Conservation (phyloP, 495 filamentous ascomycete genomes). For the Penicillium odoratum region DNA sequence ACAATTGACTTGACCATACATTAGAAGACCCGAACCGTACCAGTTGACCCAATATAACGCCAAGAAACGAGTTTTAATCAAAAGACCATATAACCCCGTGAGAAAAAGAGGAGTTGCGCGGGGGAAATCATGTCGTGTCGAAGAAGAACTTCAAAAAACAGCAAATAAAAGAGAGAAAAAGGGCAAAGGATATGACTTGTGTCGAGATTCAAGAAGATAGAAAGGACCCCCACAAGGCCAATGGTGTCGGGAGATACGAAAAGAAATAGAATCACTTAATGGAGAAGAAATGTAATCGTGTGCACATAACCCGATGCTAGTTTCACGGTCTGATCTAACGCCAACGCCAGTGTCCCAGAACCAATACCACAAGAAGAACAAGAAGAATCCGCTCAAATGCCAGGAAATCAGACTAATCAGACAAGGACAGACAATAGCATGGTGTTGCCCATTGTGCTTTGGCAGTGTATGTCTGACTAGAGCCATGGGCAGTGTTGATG, state of each 20-base stretch:
- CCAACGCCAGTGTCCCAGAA: constrained; percentile 22
- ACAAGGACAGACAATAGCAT: constrained; percentile 46
- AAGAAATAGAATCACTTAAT: constrained; percentile 25
- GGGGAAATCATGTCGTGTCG: constrained; percentile 18
- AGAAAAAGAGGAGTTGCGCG: constrained; percentile 9
- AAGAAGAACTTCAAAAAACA: constrained; percentile 2
- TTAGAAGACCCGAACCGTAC: constrained; percentile 11
- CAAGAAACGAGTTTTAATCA: constrained; percentile 10
- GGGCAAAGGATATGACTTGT: background rate
- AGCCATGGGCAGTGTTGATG: constrained; percentile 22
- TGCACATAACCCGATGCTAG: constrained; percentile 29
- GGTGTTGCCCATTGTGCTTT: constrained; percentile 40
- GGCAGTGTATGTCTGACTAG: constrained; percentile 41
- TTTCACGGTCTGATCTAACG: constrained; percentile 21
- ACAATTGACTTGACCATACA: constrained; percentile 10
- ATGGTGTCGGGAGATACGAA: constrained; percentile 4
- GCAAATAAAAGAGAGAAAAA: constrained; percentile 1
- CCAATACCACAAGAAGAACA: constrained; percentile 25
- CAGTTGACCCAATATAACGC: constrained; percentile 21
- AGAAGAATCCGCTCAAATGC: constrained; percentile 21
- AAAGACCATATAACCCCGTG: constrained; percentile 18
- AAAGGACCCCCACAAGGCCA: constrained; percentile 7
- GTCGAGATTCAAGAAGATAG: constrained; percentile 5
- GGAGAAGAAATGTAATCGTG: constrained; percentile 27
- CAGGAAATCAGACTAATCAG: constrained; percentile 30